Percentiles rank a stretch among this genome's conserved stretches.
These are phyloP conservation scores for Adansonia digitata DNA, from an alignment of 345 rosid genomes.

Conservation along the genomic window DNA sequence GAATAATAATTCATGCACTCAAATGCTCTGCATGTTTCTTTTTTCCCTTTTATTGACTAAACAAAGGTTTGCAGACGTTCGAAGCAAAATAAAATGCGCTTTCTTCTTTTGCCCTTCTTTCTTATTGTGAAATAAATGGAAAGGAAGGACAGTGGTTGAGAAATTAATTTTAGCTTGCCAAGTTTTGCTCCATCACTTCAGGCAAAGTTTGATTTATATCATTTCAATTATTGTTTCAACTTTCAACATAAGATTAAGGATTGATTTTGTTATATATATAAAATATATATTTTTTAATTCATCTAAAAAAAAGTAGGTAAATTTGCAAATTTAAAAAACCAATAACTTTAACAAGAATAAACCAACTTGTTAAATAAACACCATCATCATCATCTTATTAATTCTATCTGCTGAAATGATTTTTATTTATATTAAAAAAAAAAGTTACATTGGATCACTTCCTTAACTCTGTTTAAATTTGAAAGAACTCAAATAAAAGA, in stretches of 20 bases:
- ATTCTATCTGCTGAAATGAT: too few relatives aligned
- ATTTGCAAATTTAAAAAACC: too few relatives aligned
- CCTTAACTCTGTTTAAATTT: too few relatives aligned
- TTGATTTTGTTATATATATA: not conserved
- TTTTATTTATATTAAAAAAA: too few relatives aligned
- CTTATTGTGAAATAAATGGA: not conserved
- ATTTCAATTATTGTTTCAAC: not conserved
- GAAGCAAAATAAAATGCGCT: not conserved
- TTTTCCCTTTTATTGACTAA: not conserved
- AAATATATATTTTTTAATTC: too few relatives aligned
- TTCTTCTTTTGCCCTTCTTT: not conserved
- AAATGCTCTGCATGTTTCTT: not conserved
- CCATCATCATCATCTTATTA: too few relatives aligned
- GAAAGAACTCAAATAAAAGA: too few relatives aligned
- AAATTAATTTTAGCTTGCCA: not conserved
- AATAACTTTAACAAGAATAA: too few relatives aligned
- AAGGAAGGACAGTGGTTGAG: not conserved
- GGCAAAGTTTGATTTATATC: not conserved
- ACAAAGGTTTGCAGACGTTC: not conserved
- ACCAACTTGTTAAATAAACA: too few relatives aligned
- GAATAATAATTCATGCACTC: not conserved
- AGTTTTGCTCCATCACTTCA: not conserved
- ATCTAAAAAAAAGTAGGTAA: too few relatives aligned
- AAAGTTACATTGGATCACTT: too few relatives aligned
- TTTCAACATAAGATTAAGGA: not conserved